Evolutionary conservation across 1,284 basidiomycete species (phyloP), one percentile per base, ranked within the genome.

Genomic region (Trichosporon asahii): DNA sequence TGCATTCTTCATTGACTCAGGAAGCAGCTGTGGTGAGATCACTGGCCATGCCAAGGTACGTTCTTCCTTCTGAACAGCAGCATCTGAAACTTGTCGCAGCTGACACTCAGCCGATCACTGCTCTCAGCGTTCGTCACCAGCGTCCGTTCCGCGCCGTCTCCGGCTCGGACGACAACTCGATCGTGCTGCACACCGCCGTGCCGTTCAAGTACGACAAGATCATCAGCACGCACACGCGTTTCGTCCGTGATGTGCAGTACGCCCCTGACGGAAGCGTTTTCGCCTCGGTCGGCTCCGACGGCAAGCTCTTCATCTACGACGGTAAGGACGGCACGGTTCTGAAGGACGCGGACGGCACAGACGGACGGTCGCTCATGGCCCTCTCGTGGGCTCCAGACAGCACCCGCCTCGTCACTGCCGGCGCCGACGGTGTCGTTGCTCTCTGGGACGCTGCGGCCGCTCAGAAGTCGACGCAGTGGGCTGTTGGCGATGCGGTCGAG

Each of bases 121-220:
- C 94, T 0, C 92, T 98, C 1, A 89, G 93, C n/a, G 91, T 99
- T 72, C 88, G 94, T 60, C 88, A 90, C 61, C 91, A 94, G 78
- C 87, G 97, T 37, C 97, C 97, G 0, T 99, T 92, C 87, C 87
- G 92, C 73, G 97, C 96, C 4, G 92, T 90, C 23, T 94, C 93
- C 9, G 91, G 90, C 4, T 89, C 90, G 7, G 97, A 98, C 79
- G 94, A 98, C 78, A 87, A 86, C 44, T 85, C 87, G 29, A 90
- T 98, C 73, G 87, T 93, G 53, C 91, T 98, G 79, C 90, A 81
- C 65, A 75, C 79, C 87, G 94, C 92, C 14, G 89, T 89, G 0
- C 95, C 95, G 0, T 97, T 90, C 87, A 96, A 95, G 83, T 95
- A 90, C 76, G 89, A 91, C 80, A 95, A 91, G 87, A 89, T 89